A percentile compares a stretch with the other conserved stretches of the same genome.
These are phyloP conservation scores for Plenodomus biglobosus DNA, from an alignment of 2,329 filamentous ascomycete genomes.

Conservation along the genomic window DNA sequence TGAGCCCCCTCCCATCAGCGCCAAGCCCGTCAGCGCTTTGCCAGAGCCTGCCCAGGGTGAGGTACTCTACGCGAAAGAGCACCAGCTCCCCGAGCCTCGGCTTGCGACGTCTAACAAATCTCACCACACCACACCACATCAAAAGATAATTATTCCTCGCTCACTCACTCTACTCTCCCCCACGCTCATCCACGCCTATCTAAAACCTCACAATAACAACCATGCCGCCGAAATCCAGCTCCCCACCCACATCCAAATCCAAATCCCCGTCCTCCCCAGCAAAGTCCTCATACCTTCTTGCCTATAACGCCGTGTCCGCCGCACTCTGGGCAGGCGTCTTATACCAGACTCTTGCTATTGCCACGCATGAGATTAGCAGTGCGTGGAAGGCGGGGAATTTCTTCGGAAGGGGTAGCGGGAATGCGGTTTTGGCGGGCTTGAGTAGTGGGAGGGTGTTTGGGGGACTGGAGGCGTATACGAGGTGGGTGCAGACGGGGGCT, in stretches of 20 bases:
- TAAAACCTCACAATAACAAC: neutral
- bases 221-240: slow-evolving; percentile 7
- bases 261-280: slow-evolving; percentile 12
- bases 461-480: slow-evolving; percentile 66
- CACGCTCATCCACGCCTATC: neutral
- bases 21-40: slow-evolving; percentile 6
- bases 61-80: slow-evolving; percentile 1
- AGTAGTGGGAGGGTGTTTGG: slow-evolving; percentile 57
- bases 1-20: slow-evolving; percentile 7
- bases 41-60: slow-evolving; percentile 8
- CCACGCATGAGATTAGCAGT: slow-evolving; percentile 23
- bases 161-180: neutral
- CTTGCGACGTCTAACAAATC: neutral
- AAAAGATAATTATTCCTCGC: neutral
- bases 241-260: slow-evolving; percentile 1
- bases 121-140: neutral
- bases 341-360: slow-evolving; percentile 63
- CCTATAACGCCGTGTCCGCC: slow-evolving; percentile 81
- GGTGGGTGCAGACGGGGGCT: slow-evolving; percentile 82
- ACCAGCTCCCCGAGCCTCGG: neutral
- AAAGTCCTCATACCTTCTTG: slow-evolving; percentile 65
- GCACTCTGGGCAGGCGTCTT: slow-evolving; percentile 78
- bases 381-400: slow-evolving; percentile 16
- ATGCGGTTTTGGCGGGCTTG: slow-evolving; percentile 15
- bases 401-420: slow-evolving; percentile 6